These are phyloP conservation scores for Metarhizium album DNA, from an alignment of 2,329 filamentous ascomycete genomes.

Conservation along the genomic window DNA sequence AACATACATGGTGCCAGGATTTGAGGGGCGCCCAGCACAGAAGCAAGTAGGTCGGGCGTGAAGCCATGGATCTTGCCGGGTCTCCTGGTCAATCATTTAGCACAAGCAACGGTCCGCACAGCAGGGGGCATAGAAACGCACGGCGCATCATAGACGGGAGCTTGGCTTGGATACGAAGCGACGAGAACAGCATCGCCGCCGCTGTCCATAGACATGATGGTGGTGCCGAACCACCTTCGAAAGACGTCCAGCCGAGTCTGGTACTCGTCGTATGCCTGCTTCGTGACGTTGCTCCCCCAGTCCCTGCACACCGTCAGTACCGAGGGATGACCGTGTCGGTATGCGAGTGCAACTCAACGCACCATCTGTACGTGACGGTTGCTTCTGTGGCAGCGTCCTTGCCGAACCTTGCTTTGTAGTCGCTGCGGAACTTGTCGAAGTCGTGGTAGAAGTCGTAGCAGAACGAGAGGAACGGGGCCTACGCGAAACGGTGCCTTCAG, in stretches of 20 bases:
- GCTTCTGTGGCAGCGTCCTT: slow-evolving; percentile 18
- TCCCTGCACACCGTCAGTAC: slow-evolving; percentile 10
- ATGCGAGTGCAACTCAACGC: slow-evolving; percentile 6
- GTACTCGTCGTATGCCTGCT: slow-evolving; percentile 14
- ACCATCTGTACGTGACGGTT: slow-evolving; percentile 20
- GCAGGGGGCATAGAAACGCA: not conserved
- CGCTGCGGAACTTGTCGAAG: slow-evolving; percentile 17
- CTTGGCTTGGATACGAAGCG: slow-evolving; percentile 12
- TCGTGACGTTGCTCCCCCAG: slow-evolving; percentile 13
- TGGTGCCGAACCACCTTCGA: slow-evolving; percentile 20
- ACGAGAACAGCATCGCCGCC: slow-evolving; percentile 13
- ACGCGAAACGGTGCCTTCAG: too few relatives aligned
- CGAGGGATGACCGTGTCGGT: not conserved
- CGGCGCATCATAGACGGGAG: slow-evolving; percentile 11
- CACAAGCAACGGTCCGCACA: not conserved
- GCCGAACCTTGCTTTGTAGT: slow-evolving; percentile 15
- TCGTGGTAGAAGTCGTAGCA: slow-evolving; percentile 23
- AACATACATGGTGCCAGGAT: slow-evolving; percentile 25
- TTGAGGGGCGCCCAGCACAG: slow-evolving; percentile 20
- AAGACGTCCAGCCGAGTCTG: slow-evolving; percentile 17
- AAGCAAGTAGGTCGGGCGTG: slow-evolving; percentile 16
- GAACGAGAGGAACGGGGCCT: slow-evolving; percentile 21
- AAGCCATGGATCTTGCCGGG: slow-evolving; percentile 14
- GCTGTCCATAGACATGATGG: slow-evolving; percentile 13
- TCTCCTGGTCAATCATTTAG: slow-evolving; percentile 2